A percentile compares a stretch with the other conserved stretches of the same genome.
phyloP scores from a whole-genome alignment of 768 basidiomycete genomes.

The Termitomyces sp. region DNA sequence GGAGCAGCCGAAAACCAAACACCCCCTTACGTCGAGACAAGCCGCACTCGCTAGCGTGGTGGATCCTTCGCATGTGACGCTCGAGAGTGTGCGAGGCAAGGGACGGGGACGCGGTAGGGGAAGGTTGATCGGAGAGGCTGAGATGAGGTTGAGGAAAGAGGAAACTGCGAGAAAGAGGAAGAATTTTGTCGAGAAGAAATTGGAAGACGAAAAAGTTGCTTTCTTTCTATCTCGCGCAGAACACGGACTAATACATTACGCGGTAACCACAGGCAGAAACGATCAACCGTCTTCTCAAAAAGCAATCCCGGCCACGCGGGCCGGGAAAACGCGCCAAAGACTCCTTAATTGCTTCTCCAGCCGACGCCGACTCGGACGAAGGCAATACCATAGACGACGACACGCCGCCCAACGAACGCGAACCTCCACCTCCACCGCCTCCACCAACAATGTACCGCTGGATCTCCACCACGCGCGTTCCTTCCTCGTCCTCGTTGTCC shows the following conservation, averaged over 20 bases:
- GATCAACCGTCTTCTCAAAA: conserved; percentile 84
- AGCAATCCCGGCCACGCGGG: conserved; percentile 63
- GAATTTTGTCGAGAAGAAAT: conserved; percentile 75
- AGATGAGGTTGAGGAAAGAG: conserved; percentile 44
- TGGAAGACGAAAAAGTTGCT: conserved; percentile 77
- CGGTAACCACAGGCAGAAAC: conserved; percentile 66
- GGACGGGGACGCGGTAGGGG: conserved; percentile 16
- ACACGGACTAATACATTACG: background rate
- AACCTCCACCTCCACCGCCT: background rate
- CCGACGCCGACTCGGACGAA: conserved; percentile 28
- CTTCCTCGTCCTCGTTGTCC: background rate
- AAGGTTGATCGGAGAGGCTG: conserved; percentile 14
- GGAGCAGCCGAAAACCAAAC: conserved; percentile 6
- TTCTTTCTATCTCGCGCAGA: background rate
- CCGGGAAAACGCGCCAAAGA: conserved; percentile 35
- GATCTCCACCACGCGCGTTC: conserved; percentile 50
- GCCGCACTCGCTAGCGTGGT: conserved; percentile 68
- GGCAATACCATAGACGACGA: conserved; percentile 23
- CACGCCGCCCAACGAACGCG: background rate
- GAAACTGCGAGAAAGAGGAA: conserved; percentile 81
- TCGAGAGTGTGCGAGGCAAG: conserved; percentile 19
- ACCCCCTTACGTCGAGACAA: conserved; percentile 53
- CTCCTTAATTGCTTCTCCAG: conserved; percentile 15
- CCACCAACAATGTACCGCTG: conserved; percentile 61
- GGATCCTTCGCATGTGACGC: conserved; percentile 61